Evolutionary conservation across 1,139 yeast species (phyloP), one percentile per base, ranked within the genome.

Genomic region (Torulaspora pretoriensis): DNA sequence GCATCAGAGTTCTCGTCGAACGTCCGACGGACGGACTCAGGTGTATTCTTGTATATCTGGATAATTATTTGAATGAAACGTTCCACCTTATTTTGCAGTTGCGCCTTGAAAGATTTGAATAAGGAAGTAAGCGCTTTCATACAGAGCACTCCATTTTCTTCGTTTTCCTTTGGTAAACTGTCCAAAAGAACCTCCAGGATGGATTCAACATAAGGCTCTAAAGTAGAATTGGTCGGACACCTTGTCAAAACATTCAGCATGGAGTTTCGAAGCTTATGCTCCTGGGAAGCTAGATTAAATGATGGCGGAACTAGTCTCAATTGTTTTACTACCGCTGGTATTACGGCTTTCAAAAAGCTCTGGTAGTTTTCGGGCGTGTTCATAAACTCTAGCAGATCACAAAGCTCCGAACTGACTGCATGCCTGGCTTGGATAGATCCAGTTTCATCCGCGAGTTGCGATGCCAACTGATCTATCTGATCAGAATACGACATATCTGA

Each of bases 101-200:
- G 72, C 14, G 75, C 66, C 67, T 87, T 90, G 69, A 85, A 92
- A 0, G 94, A 80, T 63, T 94, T 84, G 68, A 90, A 96, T 46
- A 92, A 70, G 38, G 85, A 78, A n/a, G 97, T 88, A 46, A 90
- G 75, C 45, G 89, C 82, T 63, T 88, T 90, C 84, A 90, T 83
- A 63, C 95, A 85, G 45, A 89, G 72, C 1, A 89, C 89, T 39
- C 97, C 98, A 62, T 92, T 92, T 54, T 90, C 97, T 66, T 94
- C 99, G 62, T 94, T 92, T 61, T 94, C 99, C 13, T 69, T 72
- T 17, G 77, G 78, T 48, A 92, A 70, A 13, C 85, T 70, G 27
- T 69, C 67, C 59, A 82, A 78, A 46, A 90, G 68, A n/a, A 74
- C 68, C 35, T 78, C 81, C 57, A 86, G 69, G 23, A 89, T 75